Percentiles rank a stretch among this genome's conserved stretches.
Evolutionary conservation across 192 early-diverging fungal genomes (phyloP).

Genomic region (Backusella australiensis): DNA sequence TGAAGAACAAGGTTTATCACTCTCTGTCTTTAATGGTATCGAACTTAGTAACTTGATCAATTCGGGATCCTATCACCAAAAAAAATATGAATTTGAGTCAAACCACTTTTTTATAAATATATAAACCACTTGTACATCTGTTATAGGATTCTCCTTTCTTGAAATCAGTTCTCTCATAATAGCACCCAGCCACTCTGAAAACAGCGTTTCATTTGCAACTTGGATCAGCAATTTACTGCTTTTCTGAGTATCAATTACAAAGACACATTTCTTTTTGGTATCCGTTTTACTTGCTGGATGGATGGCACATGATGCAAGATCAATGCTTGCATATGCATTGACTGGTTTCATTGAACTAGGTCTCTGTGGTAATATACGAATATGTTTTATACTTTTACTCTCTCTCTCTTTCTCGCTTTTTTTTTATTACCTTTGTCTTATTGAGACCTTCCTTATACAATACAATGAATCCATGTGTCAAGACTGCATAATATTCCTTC

Average conservation of each 20-base stretch:
- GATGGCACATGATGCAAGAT: slow-evolving; percentile 30
- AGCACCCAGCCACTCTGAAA: slow-evolving; percentile 33
- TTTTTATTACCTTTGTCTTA: slow-evolving; percentile 28
- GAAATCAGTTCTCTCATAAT: slow-evolving; percentile 38
- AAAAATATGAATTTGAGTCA: not conserved
- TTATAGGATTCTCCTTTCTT: slow-evolving; percentile 23
- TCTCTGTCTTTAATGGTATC: slow-evolving; percentile 1
- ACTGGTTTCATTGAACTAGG: slow-evolving; percentile 21
- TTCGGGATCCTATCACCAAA: not conserved
- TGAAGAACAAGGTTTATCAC: not conserved
- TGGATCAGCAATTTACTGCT: slow-evolving; percentile 28
- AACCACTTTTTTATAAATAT: not conserved
- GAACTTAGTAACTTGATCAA: slow-evolving; percentile 3
- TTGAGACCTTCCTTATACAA: slow-evolving; percentile 26
- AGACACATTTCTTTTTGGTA: slow-evolving; percentile 31
- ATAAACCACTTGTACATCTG: not conserved
- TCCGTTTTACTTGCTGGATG: slow-evolving; percentile 33
- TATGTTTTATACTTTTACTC: not conserved
- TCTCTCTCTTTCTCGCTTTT: not conserved
- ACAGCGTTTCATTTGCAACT: slow-evolving; percentile 27
- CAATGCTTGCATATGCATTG: slow-evolving; percentile 26
- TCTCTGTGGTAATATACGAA: not conserved
- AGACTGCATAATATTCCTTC: slow-evolving; percentile 48
- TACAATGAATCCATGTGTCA: slow-evolving; percentile 26
- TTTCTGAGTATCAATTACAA: slow-evolving; percentile 27